phyloP scores from a whole-genome alignment of 495 filamentous ascomycete genomes.

The Pseudoneurospora amorphoporcata region DNA sequence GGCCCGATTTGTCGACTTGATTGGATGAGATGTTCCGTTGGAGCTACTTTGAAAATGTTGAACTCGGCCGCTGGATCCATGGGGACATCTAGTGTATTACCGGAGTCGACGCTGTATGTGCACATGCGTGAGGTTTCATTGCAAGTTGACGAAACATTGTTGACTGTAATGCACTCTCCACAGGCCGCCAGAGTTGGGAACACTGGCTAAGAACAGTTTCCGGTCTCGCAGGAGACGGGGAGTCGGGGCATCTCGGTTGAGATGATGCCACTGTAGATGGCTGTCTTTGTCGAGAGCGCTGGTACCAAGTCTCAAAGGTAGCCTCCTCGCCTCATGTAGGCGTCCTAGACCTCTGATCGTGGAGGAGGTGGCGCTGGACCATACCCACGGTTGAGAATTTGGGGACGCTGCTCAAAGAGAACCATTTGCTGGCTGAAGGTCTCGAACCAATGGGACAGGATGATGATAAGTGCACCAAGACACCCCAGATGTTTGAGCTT shows the following conservation, averaged over 20 bases:
- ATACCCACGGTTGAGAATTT: background rate
- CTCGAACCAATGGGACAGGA: constrained; percentile 28
- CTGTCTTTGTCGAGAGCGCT: constrained; percentile 25
- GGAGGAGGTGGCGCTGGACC: constrained; percentile 11
- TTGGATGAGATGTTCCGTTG: constrained; percentile 9
- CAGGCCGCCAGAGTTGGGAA: constrained; percentile 28
- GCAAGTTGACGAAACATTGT: constrained; percentile 8
- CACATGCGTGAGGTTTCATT: constrained; percentile 17
- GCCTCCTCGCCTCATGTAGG: constrained; percentile 11
- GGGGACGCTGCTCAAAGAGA: constrained; percentile 19
- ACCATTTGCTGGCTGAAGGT: constrained; percentile 30
- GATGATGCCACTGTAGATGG: constrained; percentile 30
- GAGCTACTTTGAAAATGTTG: constrained; percentile 19
- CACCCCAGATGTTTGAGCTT: constrained; percentile 25
- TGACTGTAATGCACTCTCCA: constrained; percentile 17
- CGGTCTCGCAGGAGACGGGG: constrained; percentile 17
- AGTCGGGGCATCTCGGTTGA: constrained; percentile 12
- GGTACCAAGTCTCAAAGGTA: constrained; percentile 15
- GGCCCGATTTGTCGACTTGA: constrained; percentile 10
- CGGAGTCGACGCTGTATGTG: constrained; percentile 21
- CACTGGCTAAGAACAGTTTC: constrained; percentile 27
- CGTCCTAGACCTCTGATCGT: constrained; percentile 24
- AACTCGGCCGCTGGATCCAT: constrained; percentile 4
- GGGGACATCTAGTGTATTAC: constrained; percentile 13
- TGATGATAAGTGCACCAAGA: constrained; percentile 24